A percentile compares a stretch with the other conserved stretches of the same genome.
phyloP scores from a whole-genome alignment of 805 yeast species.

The Hermanozyma aechmeae region DNA sequence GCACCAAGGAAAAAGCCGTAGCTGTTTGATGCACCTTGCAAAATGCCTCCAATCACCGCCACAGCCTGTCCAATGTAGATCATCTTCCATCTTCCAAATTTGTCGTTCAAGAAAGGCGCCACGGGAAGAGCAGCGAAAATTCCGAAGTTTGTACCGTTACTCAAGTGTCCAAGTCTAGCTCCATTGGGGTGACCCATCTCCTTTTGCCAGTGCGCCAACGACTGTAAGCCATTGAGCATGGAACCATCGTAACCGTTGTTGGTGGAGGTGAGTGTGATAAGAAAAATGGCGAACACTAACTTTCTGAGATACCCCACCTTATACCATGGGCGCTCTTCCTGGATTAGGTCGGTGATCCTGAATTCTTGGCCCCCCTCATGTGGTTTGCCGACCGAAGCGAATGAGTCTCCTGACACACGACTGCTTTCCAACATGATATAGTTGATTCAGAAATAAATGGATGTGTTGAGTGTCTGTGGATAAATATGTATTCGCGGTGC shows the following conservation, averaged over 20 bases:
- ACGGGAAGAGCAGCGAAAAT: constrained; percentile 16
- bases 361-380: too few relatives aligned
- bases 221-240: constrained; percentile 44
- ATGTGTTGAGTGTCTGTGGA: too few relatives aligned
- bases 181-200: constrained; percentile 20
- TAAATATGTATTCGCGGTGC: too few relatives aligned
- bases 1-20: constrained; percentile 31
- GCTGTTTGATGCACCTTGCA: constrained; percentile 26
- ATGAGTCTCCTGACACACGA: too few relatives aligned
- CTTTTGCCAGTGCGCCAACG: constrained; percentile 30
- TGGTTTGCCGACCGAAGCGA: too few relatives aligned
- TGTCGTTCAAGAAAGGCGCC: constrained; percentile 18
- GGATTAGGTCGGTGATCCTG: too few relatives aligned
- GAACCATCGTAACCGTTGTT: constrained; percentile 23
- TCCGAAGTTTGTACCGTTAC: constrained; percentile 26
- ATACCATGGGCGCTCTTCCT: constrained; percentile 25
- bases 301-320: constrained; percentile 26
- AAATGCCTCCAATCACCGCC: constrained; percentile 22
- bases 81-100: constrained; percentile 30
- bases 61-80: constrained; percentile 18
- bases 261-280: constrained; percentile 37
- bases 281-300: constrained; percentile 28
- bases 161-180: constrained; percentile 13
- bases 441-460: too few relatives aligned
- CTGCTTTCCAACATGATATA: too few relatives aligned